Base-by-base conservation (phyloP, 2,329 filamentous ascomycete species). In the Pseudogymnoascus verrucosus region DNA sequence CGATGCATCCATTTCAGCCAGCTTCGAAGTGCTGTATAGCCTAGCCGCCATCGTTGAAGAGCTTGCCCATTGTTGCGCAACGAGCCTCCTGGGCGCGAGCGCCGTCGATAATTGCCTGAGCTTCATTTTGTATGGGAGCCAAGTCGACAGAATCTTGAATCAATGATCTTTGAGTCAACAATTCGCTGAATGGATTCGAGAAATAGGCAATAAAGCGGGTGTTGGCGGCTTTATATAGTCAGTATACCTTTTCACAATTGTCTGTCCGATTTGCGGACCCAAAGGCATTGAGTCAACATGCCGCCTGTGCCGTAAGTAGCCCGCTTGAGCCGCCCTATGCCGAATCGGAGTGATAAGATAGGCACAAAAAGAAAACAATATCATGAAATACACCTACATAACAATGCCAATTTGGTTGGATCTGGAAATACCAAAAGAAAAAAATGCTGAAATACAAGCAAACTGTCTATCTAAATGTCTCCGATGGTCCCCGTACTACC, bases 1-100 rank as follows among this genome's bases (percentile, higher is more conserved):
- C 40, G 86, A 83, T n/a, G 89, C 79, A 75, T 98, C 91, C 68
- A 98, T 84, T 63, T 84, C 86, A 63, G 84, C 81, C 34, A 87
- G 83, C 74, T 84, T 82, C 11, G 61, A 42, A 26, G 59, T 39
- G 59, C 59, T 61, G 59, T 61, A 61, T 26, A 61, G 59, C 59
- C 59, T 61, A 7, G 59, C 59, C 10, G 59, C 39, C 34, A 61
- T 37, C 14, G 59, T 26, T 6, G 59, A 61, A 23, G 34, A 39
- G 59, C 34, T 61, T 26, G 34, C 5, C 59, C 59, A 61, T 61
- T 61, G 59, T 19, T 61, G 19, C 8, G 34, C 34, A 34, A 61
- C 34, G 59, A 61, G 34, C 19, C 34, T 37, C 40, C 59, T 61
- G 14, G 59, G 59, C 59, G 59, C 39, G 7, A 61, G 39, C 19